Conservation (phyloP, 805 yeast genomes). For the Ogataea ramenticola region DNA sequence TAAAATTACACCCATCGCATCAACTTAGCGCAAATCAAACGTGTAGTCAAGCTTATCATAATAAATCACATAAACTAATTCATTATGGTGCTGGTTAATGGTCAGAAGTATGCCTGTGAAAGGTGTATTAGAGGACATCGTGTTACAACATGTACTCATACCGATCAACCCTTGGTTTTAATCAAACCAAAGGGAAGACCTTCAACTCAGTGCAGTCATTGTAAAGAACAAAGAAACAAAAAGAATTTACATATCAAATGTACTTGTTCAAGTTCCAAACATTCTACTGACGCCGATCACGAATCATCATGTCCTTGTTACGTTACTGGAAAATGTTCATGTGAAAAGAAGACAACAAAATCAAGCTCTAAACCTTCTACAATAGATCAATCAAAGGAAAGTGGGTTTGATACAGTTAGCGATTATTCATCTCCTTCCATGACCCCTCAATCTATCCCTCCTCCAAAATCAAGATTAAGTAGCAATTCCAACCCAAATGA, state of each 20-base stretch:
- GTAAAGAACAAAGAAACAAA: conserved; percentile 64
- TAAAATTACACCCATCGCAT: no score
- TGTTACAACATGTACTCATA: conserved; percentile 88
- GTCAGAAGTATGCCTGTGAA: conserved; percentile 93
- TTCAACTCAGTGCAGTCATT: conserved; percentile 82
- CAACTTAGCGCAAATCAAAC: no score
- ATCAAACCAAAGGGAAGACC: conserved; percentile 97
- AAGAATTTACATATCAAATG: conserved; percentile 66
- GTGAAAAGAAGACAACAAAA: conserved; percentile 21
- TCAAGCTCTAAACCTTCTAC: background rate
- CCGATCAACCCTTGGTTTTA: conserved; percentile 84
- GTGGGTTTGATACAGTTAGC: background rate
- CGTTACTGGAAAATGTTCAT: conserved; percentile 25
- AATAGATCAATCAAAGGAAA: background rate
- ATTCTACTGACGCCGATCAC: conserved; percentile 22
- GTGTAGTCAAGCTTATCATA: no score
- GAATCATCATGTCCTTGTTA: conserved; percentile 25
- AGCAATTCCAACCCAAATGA: background rate
- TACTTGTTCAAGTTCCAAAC: conserved; percentile 64
- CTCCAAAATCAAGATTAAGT: background rate
- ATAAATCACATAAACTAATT: background rate
- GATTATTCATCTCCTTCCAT: background rate
- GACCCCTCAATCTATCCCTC: background rate
- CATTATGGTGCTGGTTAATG: conserved; percentile 81
- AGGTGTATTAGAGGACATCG: conserved; percentile 94